Conservation (phyloP, 164 flowering plant species). For the Vitis rupestris region DNA sequence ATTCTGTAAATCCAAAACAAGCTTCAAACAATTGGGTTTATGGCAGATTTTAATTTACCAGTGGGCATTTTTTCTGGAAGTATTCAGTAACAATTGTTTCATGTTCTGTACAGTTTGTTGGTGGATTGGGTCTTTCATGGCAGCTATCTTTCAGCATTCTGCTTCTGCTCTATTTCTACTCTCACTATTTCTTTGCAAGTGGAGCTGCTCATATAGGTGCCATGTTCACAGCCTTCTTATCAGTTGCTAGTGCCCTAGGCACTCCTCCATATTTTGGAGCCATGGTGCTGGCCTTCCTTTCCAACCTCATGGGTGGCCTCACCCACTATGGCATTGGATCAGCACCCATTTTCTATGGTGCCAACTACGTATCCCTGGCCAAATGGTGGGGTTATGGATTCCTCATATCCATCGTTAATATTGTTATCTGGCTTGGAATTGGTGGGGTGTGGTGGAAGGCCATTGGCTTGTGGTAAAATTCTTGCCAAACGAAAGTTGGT, state of each 20-base stretch:
- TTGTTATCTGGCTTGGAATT: constrained; percentile 85
- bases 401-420: constrained; percentile 75
- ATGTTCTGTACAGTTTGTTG: constrained; percentile 68
- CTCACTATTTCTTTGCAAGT: constrained; percentile 95
- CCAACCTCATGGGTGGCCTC: constrained; percentile 92
- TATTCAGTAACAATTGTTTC: background rate
- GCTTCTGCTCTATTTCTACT: constrained; percentile 87
- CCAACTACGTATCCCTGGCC: constrained; percentile 77
- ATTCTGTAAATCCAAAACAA: no score
- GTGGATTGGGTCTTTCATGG: constrained; percentile 93
- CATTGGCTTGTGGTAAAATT: constrained; percentile 72
- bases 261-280: constrained; percentile 85
- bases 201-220: constrained; percentile 98
- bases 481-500: background rate
- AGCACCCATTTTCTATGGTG: constrained; percentile 96
- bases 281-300: constrained; percentile 77
- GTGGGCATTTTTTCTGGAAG: background rate
- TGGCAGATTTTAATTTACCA: no score
- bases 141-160: constrained; percentile 84
- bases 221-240: constrained; percentile 91
- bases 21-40: no score
- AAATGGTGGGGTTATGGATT: constrained; percentile 94
- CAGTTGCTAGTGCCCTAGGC: constrained; percentile 87
- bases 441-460: constrained; percentile 93
- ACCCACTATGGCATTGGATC: constrained; percentile 93